These are phyloP conservation scores for Backusella mclennaniae DNA, from an alignment of 192 early-diverging fungal genomes.

Conservation along the genomic window DNA sequence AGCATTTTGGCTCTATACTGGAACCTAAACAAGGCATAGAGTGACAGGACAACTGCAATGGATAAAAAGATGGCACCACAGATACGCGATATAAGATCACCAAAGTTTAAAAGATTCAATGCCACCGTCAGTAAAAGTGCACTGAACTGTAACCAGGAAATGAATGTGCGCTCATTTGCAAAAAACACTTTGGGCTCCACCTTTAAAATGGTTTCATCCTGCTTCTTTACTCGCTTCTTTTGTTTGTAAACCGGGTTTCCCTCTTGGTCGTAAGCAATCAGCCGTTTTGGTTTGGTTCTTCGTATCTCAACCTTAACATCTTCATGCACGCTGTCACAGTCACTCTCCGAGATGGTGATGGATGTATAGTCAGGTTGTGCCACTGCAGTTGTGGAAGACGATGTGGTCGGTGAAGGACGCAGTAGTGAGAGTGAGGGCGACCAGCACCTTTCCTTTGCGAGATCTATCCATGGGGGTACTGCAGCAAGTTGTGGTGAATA, in stretches of 20 bases:
- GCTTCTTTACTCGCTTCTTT: background rate
- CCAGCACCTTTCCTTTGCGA: conserved; percentile 64
- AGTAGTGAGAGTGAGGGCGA: background rate
- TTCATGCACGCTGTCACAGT: background rate
- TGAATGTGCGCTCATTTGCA: conserved; percentile 88
- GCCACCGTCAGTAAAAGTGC: conserved; percentile 67
- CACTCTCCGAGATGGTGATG: background rate
- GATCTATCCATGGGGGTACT: conserved; percentile 23
- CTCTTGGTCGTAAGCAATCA: background rate
- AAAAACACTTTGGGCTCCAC: conserved; percentile 88
- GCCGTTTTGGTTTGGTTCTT: background rate
- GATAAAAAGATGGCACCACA: conserved; percentile 54
- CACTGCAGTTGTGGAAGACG: background rate
- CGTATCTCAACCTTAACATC: background rate
- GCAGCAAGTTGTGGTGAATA: background rate
- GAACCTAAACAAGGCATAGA: conserved; percentile 25
- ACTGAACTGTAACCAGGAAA: conserved; percentile 80
- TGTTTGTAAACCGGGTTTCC: background rate
- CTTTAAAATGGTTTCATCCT: conserved; percentile 34
- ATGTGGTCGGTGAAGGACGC: background rate
- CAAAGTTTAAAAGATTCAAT: conserved; percentile 74
- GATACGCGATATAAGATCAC: conserved; percentile 48
- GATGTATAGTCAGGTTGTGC: background rate
- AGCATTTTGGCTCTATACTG: conserved; percentile 43
- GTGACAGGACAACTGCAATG: conserved; percentile 10